Evolutionary conservation across 2,329 filamentous ascomycete species (phyloP), one percentile per base, ranked within the genome.

Genomic region (Apiospora aurea): DNA sequence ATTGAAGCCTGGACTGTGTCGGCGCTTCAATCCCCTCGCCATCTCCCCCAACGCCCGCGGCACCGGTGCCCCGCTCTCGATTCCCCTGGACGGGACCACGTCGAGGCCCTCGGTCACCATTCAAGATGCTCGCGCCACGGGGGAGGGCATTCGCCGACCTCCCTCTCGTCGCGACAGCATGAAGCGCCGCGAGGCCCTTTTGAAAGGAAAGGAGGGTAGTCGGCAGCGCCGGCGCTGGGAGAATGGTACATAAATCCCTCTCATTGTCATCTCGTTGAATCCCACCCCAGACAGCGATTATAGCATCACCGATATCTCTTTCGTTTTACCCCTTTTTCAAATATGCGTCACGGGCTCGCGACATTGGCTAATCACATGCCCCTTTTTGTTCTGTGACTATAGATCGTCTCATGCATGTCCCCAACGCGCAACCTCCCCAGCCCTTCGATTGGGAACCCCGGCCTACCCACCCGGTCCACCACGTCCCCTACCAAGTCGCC

Each of bases 191-290:
- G 94, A 97, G 75, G 89, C 91, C 2, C 80, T 97, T 70, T 86
- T 96, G 44, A 97, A 95, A 84, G 96, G 96, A 71, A 97, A 97
- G 76, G 95, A 98, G 82, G 96, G 96, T 46, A 96, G 91, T 77
- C 89, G 96, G 47, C 91, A 96, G 78, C 88, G 96, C 69, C 92
- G 96, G 77, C 89, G 96, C 71, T 98, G 95, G 95, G 96, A 99
- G 85, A 99, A 98, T 82, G 94, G 94, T 97, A 87, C 75, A 83
- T 78, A 71, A n/a, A n/a, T 64, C 69, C 69, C 44, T 24, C 24
- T n/a, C 44, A n/a, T n/a, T 57, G 41, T 29, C 47, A 38, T 34
- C 44, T 41, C 43, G 11, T 34, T 5, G 49, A 34, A 16, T 14
- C 72, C 51, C 51, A 7, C 26, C 16, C 18, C 44, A 67, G 67